A percentile compares a stretch with the other conserved stretches of the same genome.
Evolutionary conservation across 495 filamentous ascomycete genomes (phyloP).

Genomic region (Xylaria palmicola): DNA sequence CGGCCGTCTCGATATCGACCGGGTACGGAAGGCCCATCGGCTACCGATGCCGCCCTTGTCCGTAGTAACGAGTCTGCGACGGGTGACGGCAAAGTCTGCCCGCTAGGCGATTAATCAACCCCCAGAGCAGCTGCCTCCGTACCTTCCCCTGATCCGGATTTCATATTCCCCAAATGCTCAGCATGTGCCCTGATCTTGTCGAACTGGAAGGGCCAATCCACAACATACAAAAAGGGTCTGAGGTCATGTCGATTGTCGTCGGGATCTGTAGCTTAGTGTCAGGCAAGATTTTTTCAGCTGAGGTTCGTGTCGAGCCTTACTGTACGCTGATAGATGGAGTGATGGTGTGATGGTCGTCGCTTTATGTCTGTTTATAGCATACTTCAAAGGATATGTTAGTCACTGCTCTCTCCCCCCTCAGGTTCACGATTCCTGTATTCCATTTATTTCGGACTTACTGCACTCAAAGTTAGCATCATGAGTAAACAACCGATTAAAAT

Average conservation of each 20-base stretch:
- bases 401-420: too few species aligned
- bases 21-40: background rate
- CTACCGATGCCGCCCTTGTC: background rate
- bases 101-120: conserved; percentile 25
- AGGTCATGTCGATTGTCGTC: conserved; percentile 69
- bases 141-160: too few species aligned
- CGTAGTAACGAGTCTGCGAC: conserved; percentile 26
- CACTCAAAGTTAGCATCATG: too few species aligned
- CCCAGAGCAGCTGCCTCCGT: too few species aligned
- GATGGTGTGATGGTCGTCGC: conserved; percentile 55
- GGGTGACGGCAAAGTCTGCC: conserved; percentile 33
- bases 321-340: conserved; percentile 54
- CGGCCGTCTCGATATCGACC: background rate
- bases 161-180: background rate
- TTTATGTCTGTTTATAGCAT: conserved; percentile 55
- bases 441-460: too few species aligned
- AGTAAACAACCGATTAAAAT: too few species aligned
- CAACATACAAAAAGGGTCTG: conserved; percentile 49
- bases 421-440: too few species aligned
- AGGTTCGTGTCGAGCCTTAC: background rate
- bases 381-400: too few species aligned
- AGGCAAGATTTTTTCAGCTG: conserved; percentile 8
- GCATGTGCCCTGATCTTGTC: conserved; percentile 12
- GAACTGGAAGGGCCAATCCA: conserved; percentile 13
- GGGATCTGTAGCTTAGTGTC: conserved; percentile 27